Evolutionary conservation across 805 yeast genomes (phyloP), one percentile per base, ranked within the genome.

Genomic region (Wickerhamiella spandovensis): DNA sequence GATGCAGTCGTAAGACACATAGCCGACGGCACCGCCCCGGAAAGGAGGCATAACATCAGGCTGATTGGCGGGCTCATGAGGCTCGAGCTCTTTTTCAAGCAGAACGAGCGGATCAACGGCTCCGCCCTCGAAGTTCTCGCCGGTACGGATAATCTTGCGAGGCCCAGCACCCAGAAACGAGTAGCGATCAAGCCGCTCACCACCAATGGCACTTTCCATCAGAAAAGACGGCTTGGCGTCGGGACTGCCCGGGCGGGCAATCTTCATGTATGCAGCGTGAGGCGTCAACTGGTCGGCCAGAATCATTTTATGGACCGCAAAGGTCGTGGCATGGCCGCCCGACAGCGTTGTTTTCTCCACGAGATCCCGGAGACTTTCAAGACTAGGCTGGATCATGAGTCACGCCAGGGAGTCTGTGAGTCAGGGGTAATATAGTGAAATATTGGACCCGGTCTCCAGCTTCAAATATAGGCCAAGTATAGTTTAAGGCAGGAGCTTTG

Each of bases 11-110:
- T 92, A 92, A 1, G 97, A 86, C 43, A 92, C 80, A 64, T 88
- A 92, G 1, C 99, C 99, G 49, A 90, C 76, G 5, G 97, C 97
- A 55, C 99, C 99, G 51, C 99, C 98, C 58, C 89, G 81, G 51
- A 88, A 70, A 55, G 75, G 77, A 13, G 95, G 67, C 86, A 59
- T 54, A 47, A 89, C 70, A 42, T 95, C 94, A 0, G 95, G 94
- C 47, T 86, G 69, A 58, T 77, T 79, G 1, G 89, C 86, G 61
- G 85, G 87, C 50, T 72, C 76, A 60, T 75, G 77, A 41, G 72
- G 66, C 9, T 70, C 66, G 69, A 92, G 72, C 63, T 90, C 96
- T 43, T 76, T 56, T 63, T 92, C 95, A 55, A 92, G 72, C 3
- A 83, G 61, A 2, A 68, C 64, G 53, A 92, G 72, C 1, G 98